Base-by-base conservation (phyloP, 345 rosid species). In the Diplotaxis tenuifolia region DNA sequence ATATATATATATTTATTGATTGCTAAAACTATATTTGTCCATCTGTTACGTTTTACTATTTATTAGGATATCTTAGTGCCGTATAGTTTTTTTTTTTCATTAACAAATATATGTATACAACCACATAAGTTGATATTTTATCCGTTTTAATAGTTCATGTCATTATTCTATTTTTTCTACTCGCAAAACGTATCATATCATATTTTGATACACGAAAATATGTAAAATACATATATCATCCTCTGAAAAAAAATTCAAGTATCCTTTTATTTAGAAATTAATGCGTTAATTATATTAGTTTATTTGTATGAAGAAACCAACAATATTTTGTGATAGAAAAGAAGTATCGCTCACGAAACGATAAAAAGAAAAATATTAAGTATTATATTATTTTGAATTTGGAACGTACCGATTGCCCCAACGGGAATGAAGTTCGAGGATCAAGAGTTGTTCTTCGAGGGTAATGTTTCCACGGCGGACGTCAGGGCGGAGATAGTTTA, bases 401-500 rank as follows among this genome's bases (percentile, higher is more conserved):
- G 28, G 28, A 65, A 64, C 68, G 36, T 71, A 94, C 98, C 89
- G 79, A 61, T 94, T 94, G n/a, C 98, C 98, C 97, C 91, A 91
- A 25, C 85, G 95, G 50, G 92, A 87, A 81, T 94, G 98, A 68
- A 94, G 98, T 31, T 91, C 93, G 9, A 94, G 96, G 71, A 94
- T 94, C 84, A 91, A 66, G 27, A 94, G 89, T 38, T 91, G 98
- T 75, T 94, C 98, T 73, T 94, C 86, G 0, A 86, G 97, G 10
- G 92, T 86, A 18, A 94, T 88, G 74, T 91, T 89, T 57, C 97
- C 98, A 7, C 96, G 95, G 49, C 96, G 93, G 67, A 91, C 95
- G 52, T 91, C 96, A 0, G 98, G 98, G n/a, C 92, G 88, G 65
- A 94, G 85, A 80, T 94, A 94, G 65, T 94, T 94, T 32, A 94